Conservation (phyloP, 148 eudicot species). For the Rhododendron griersonianum region DNA sequence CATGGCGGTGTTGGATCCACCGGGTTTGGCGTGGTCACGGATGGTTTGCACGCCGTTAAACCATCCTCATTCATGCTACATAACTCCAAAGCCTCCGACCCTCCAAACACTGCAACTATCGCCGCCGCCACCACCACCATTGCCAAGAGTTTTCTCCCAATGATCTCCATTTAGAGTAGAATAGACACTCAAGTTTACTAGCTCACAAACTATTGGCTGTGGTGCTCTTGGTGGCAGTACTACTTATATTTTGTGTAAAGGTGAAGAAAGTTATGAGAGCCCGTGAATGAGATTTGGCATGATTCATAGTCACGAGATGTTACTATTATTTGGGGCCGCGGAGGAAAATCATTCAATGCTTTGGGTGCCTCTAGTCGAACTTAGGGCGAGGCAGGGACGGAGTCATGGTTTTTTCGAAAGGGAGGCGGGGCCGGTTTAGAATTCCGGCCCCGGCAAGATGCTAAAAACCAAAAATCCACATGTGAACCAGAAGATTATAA, state of each 20-base stretch:
- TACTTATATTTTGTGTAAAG: background rate
- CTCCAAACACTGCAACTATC: slow-evolving; percentile 1
- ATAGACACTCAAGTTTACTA: background rate
- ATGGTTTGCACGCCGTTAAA: slow-evolving; percentile 22
- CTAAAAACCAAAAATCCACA: background rate
- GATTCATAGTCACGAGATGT: slow-evolving; percentile 10
- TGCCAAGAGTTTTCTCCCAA: background rate
- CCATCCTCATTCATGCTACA: slow-evolving; percentile 33
- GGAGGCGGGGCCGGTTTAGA: background rate
- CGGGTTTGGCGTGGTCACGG: slow-evolving; percentile 34
- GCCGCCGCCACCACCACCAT: background rate
- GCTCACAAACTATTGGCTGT: background rate
- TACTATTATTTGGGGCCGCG: background rate
- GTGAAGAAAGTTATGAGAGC: background rate
- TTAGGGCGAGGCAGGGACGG: background rate
- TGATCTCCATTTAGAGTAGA: background rate
- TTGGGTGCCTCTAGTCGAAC: background rate
- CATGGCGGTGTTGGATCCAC: slow-evolving; percentile 22
- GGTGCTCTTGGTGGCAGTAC: background rate
- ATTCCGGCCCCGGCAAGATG: background rate
- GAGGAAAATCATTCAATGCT: background rate
- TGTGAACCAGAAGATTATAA: background rate
- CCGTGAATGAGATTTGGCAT: slow-evolving; percentile 18
- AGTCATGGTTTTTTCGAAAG: background rate
- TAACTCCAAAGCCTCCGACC: slow-evolving; percentile 10